A percentile compares a stretch with the other conserved stretches of the same genome.
phyloP scores from a whole-genome alignment of 2,329 filamentous ascomycete species.

The Coleophoma crateriformis region DNA sequence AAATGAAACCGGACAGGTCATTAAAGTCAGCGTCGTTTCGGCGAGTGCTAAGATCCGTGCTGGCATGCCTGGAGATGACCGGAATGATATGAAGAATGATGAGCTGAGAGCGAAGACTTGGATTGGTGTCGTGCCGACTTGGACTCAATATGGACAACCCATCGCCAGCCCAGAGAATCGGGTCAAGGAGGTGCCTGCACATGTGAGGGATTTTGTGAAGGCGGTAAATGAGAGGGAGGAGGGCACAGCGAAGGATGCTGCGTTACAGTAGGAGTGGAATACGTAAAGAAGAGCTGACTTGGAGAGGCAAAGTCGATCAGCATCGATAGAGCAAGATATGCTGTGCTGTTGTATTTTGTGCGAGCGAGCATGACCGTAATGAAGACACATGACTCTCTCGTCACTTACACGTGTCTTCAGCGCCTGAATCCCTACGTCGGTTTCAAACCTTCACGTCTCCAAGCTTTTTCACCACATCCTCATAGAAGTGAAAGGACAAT shows the following conservation, averaged over 20 bases:
- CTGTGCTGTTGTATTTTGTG: no score
- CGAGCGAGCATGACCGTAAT: no score
- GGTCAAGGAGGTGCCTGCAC: slow-evolving; percentile 37
- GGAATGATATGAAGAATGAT: slow-evolving; percentile 38
- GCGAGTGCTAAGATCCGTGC: slow-evolving; percentile 72
- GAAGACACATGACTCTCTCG: no score
- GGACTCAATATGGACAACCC: slow-evolving; percentile 48
- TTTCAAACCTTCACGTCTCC: slow-evolving; percentile 20
- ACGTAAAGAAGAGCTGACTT: no score
- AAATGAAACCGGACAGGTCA: slow-evolving; percentile 38
- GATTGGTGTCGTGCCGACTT: slow-evolving; percentile 58
- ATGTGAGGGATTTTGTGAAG: slow-evolving; percentile 46
- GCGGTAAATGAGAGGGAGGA: slow-evolving; percentile 38
- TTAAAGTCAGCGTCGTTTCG: slow-evolving; percentile 61
- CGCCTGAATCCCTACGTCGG: no score
- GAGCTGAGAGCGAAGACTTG: slow-evolving; percentile 38
- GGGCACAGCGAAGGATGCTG: slow-evolving; percentile 27
- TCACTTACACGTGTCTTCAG: no score
- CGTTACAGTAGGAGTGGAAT: no score
- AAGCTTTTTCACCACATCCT: slow-evolving; percentile 38
- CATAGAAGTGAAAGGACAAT: slow-evolving; percentile 35
- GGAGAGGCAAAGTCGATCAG: no score
- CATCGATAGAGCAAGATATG: no score
- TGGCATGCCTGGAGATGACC: slow-evolving; percentile 55
- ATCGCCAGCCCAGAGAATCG: slow-evolving; percentile 3